Percentiles rank a stretch among this genome's conserved stretches.
Evolutionary conservation across 345 rosid species (phyloP).

Genomic region (Arabidopsis suecica): DNA sequence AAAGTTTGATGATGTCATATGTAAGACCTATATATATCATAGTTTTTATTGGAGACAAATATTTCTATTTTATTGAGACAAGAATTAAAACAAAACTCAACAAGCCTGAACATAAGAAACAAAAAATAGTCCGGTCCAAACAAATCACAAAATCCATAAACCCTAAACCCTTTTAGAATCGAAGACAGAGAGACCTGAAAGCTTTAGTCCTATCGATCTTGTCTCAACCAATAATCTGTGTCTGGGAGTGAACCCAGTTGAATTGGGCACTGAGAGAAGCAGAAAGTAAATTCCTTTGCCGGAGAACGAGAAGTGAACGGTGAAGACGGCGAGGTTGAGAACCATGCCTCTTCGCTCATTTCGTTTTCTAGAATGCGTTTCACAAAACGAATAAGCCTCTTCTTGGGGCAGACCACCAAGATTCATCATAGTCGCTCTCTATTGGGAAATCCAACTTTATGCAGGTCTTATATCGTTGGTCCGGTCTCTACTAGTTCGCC

Average conservation of each 20-base stretch:
- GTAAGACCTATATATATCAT: not conserved
- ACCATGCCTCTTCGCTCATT: conserved; percentile 44
- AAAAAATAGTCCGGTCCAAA: not conserved
- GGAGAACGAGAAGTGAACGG: conserved; percentile 14
- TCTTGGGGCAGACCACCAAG: conserved; percentile 50
- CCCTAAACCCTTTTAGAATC: conserved; percentile 42
- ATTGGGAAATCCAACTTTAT: conserved; percentile 17
- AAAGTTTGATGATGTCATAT: conserved; percentile 14
- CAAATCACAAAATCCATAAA: conserved; percentile 28
- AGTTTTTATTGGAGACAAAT: no score
- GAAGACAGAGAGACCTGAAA: conserved; percentile 13
- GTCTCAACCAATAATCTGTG: not conserved
- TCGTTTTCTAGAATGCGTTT: conserved; percentile 55
- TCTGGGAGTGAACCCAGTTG: conserved; percentile 34
- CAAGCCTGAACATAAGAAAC: not conserved
- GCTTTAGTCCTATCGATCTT: not conserved
- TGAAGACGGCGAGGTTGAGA: conserved; percentile 32
- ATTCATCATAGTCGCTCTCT: conserved; percentile 37
- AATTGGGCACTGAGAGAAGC: not conserved
- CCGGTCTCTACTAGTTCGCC: conserved; percentile 42
- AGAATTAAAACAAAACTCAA: not conserved
- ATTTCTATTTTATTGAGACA: not conserved
- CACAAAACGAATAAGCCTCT: conserved; percentile 52
- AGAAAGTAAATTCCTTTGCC: conserved; percentile 32
- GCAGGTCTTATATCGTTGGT: conserved; percentile 22